Evolutionary conservation across 768 basidiomycete genomes (phyloP), one percentile per base, ranked within the genome.

Genomic region (Coprinopsis marcescibilis): DNA sequence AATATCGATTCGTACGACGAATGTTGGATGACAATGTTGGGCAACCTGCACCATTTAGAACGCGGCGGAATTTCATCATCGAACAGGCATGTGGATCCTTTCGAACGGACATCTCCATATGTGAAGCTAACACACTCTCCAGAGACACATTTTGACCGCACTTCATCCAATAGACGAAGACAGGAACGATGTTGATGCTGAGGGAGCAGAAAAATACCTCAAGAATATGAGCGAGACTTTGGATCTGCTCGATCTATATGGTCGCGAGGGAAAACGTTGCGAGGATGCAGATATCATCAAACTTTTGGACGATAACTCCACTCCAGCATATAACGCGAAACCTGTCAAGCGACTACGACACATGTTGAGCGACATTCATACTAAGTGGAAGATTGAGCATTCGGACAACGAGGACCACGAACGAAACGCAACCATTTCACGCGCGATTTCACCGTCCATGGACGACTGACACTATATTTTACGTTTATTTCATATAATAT

Each of bases 71-170:
- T 3, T 41, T 36, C 24, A 45, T 48, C n/a, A 75, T 85, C 17
- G 63, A 73, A 48, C 71, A 69, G 63, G 81, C 80, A 49, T 52
- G 68, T 53, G 7, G 19, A 35, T 33, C 26, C 15, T 25, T 15
- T 41, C 21, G 20, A 37, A 19, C 32, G 21, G 21, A 45, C 48
- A 38, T 54, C 30, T 17, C 26, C 33, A 29, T 12, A 23, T 26
- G 30, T 43, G 11, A 26, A 20, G 26, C 6, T 45, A 17, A 52
- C 37, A 36, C 14, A 30, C 21, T 51, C 27, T 46, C 4, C 51
- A 82, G 80, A 60, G 52, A 29, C 81, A 86, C 48, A 70, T 87
- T 21, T 63, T 75, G 56, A 63, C 59, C 30, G 78, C 77, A 6
- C 64, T 87, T 41, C 64, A 66, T 15, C 57, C 82, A 13, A 65